Base-by-base conservation (phyloP, 2,329 filamentous ascomycete genomes). In the Colletotrichum cordylinicola region DNA sequence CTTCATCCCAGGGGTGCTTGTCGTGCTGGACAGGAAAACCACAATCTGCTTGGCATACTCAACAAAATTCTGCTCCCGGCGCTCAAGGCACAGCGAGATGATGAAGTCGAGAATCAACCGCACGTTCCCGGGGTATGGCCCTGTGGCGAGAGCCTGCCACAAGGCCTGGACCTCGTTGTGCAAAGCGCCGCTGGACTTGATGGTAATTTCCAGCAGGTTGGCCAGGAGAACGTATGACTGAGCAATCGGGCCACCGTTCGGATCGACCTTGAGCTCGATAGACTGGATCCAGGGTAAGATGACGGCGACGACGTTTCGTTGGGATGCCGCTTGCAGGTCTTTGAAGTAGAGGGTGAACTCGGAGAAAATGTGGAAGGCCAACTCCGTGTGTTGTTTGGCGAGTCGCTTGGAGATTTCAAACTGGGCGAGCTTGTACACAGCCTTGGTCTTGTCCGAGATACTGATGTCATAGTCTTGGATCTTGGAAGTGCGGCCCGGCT, bases 11-110 rank as follows among this genome's bases (percentile, higher is more conserved):
- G 96, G 82, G 85, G 94, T 81, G 91, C 87, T 90, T 77, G 88
- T 89, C 1, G 90, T 98, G 78, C 95, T 97, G 0, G 97, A 98
- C 7, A 99, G 85, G 83, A 98, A 98, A 1, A 99, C 98, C 18
- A 98, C 96, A 68, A 99, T 97, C 84, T 99, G 97, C 86, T 98
- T 99, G 7, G 96, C 96, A 82, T 98, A 98, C 80, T 98, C 95
- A 71, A 99, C 96, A 83, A 98, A 99, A 80, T 98, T 98, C 81
- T 99, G 97, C 83, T 99, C 98, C 65, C 96, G 93, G 37, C 96
- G 93, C 81, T 99, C 97, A 13, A 99, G 87, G 80, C 97, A 99
- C 6, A 98, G 90, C 33, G 93, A 93, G 84, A 99, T 98, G 84
- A 99, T 97, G 82, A 99, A 99, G 83, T 98, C 96, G 1, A 99